Evolutionary conservation across 345 rosid species (phyloP), one percentile per base, ranked within the genome.

Genomic region (Alliaria petiolata): DNA sequence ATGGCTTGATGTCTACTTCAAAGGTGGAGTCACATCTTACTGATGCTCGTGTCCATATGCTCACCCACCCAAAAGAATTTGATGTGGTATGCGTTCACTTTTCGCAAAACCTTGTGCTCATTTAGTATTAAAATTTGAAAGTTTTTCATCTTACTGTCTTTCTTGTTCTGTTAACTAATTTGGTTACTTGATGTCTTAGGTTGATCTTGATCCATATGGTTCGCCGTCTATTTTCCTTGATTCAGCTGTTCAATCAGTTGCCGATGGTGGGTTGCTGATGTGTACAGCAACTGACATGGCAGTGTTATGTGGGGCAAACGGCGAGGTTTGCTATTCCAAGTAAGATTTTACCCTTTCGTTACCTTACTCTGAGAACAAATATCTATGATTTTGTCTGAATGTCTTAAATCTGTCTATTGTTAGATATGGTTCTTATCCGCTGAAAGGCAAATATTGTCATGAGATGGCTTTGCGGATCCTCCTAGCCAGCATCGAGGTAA

Each of bases 251-350:
- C 99, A 95, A 59, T 89, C 92, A 50, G 98, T 90, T 80, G 89
- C 71, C 49, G 98, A 95, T 84, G 99, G 98, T 62, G 99, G 98
- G 75, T 51, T 95, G 81, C 81, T 95, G 65, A 87, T 95, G 97
- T 95, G 99, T 76, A 95, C 99, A 47, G 99, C 98, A 63, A 95
- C 99, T 53, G 99, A 95, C 77, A 85, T 95, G 98, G 99, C 99
- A 19, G 99, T 95, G 68, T 88, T 95, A 10, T 95, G 99, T 80
- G 99, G 98, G 70, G 92, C 92, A 62, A 95, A 92, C 62, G 97
- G 96, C 8, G 99, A 95, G 84, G 99, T 88, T 79, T 95, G 98
- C 90, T 95, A 89, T 84, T 89, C 99, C 83, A 95, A 95, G 99
- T 95, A 91, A 87, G 98, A 76, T 65, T 52, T 40, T 16, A 3